Conservation (phyloP, 805 yeast species). For the Kazachstania bromeliacearum region DNA sequence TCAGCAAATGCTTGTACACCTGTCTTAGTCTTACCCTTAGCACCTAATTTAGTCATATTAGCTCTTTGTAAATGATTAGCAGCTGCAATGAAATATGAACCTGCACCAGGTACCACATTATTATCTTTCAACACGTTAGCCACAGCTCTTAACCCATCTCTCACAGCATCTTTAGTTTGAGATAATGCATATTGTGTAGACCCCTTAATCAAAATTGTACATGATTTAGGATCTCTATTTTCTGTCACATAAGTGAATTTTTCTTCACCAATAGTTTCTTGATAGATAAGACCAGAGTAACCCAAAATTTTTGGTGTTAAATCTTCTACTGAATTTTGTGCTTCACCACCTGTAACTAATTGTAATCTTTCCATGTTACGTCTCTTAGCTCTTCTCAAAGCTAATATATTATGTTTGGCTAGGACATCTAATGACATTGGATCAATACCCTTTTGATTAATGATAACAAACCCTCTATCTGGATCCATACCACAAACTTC, state of each 20-base stretch:
- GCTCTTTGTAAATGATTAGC: slow-evolving; percentile 49
- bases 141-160: slow-evolving; percentile 94
- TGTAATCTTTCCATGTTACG: slow-evolving; percentile 98
- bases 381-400: slow-evolving; percentile 95
- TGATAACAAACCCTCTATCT: slow-evolving; percentile 76
- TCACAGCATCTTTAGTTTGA: slow-evolving; percentile 93
- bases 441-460: slow-evolving; percentile 97
- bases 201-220: slow-evolving; percentile 87
- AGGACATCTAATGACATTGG: slow-evolving; percentile 94
- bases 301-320: slow-evolving; percentile 73
- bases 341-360: slow-evolving; percentile 92
- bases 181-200: slow-evolving; percentile 81
- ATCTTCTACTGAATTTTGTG: slow-evolving; percentile 95
- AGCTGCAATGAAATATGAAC: slow-evolving; percentile 85
- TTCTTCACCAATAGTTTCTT: slow-evolving; percentile 92
- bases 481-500: slow-evolving; percentile 74
- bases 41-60: slow-evolving; percentile 44
- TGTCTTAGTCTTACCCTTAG: slow-evolving; percentile 77
- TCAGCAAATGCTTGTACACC: slow-evolving; percentile 94
- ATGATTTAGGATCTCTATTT: slow-evolving; percentile 78
- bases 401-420: slow-evolving; percentile 87
- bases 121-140: slow-evolving; percentile 83
- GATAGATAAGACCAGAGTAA: slow-evolving; percentile 81
- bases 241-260: slow-evolving; percentile 94
- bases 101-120: slow-evolving; percentile 90